Percentiles rank a stretch among this genome's conserved stretches.
These are phyloP conservation scores for Podila clonocystis DNA, from an alignment of 192 early-diverging fungal genomes.

Conservation along the genomic window DNA sequence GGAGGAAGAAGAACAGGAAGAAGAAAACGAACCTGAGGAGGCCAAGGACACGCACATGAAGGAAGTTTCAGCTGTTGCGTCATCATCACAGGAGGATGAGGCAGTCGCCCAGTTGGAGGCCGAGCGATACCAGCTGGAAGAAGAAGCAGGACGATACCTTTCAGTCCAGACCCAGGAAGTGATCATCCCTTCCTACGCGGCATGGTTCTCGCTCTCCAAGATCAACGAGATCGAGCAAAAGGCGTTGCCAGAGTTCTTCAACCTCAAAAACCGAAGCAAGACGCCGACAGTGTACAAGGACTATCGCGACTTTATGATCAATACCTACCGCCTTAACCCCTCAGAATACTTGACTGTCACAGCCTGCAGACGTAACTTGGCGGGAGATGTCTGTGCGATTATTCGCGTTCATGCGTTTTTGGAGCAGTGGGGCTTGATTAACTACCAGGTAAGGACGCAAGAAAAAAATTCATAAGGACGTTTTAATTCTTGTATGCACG, in stretches of 20 bases:
- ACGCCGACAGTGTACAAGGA: constrained; percentile 94
- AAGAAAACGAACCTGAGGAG: constrained; percentile 4
- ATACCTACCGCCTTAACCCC: constrained; percentile 95
- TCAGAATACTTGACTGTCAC: constrained; percentile 98
- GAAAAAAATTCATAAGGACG: background rate
- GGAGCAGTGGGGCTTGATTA: constrained; percentile 99
- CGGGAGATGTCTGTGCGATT: constrained; percentile 98
- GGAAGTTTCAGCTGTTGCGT: background rate
- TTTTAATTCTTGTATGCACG: background rate
- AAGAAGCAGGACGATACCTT: constrained; percentile 75
- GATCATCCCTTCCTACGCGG: constrained; percentile 87
- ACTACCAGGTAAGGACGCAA: constrained; percentile 81
- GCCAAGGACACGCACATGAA: background rate
- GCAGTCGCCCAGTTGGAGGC: constrained; percentile 34
- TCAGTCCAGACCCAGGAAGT: constrained; percentile 77
- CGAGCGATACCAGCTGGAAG: constrained; percentile 59
- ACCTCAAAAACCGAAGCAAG: constrained; percentile 91
- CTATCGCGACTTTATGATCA: constrained; percentile 99
- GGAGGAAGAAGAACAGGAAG: constrained; percentile 1
- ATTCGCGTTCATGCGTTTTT: constrained; percentile 99
- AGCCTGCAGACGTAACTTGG: constrained; percentile 95
- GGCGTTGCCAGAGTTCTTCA: constrained; percentile 97
- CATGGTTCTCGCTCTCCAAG: constrained; percentile 87
- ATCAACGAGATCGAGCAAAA: constrained; percentile 92
- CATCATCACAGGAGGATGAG: constrained; percentile 31